phyloP scores from a whole-genome alignment of 305 asterid species.

The Ruellia speciosa region DNA sequence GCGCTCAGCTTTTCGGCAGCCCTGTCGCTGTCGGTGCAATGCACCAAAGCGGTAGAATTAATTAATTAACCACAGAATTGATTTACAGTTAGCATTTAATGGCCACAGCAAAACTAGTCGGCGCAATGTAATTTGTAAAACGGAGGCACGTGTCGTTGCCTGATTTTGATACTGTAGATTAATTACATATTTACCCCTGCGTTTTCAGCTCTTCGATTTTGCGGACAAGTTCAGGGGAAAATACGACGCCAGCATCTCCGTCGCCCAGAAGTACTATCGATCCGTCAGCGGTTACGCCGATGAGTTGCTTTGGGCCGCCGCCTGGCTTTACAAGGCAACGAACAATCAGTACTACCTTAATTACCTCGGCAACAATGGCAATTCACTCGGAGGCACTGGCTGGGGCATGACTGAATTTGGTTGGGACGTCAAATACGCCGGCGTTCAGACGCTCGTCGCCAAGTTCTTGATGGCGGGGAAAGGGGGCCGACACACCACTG shows the following conservation, averaged over 20 bases:
- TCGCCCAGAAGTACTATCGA: conserved; percentile 89
- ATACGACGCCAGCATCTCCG: conserved; percentile 83
- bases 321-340: conserved; percentile 94
- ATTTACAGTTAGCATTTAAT: not conserved
- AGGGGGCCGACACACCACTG: conserved; percentile 50
- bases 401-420: conserved; percentile 98
- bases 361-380: conserved; percentile 75
- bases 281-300: conserved; percentile 99
- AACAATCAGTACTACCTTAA: conserved; percentile 60
- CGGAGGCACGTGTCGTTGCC: too few relatives aligned
- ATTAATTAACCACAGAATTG: not conserved
- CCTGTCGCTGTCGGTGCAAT: conserved; percentile 57
- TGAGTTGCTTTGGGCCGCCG: conserved; percentile 96
- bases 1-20: conserved; percentile 46
- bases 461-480: conserved; percentile 86
- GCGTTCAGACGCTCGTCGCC: conserved; percentile 88
- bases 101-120: too few relatives aligned
- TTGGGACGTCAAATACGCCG: conserved; percentile 98
- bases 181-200: not conserved
- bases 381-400: conserved; percentile 90
- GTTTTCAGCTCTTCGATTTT: conserved; percentile 77
- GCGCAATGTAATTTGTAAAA: too few relatives aligned
- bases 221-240: conserved; percentile 98
- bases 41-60: not conserved
- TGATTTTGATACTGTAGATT: too few relatives aligned